These are phyloP conservation scores for Vaccinium corymbosum DNA, from an alignment of 148 eudicot species.

Conservation along the genomic window DNA sequence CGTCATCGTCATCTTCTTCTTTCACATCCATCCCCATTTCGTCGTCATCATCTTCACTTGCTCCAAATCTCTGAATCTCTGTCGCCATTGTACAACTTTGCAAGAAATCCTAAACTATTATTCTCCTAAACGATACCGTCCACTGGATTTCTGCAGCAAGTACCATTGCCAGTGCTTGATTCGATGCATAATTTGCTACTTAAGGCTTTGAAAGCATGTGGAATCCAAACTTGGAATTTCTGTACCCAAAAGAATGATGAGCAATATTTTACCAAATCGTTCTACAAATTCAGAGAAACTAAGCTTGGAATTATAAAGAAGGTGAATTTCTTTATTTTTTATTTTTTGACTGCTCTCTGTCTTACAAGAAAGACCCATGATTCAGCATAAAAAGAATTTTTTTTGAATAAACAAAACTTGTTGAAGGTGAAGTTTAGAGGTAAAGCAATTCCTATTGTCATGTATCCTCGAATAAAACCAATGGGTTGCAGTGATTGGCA, in stretches of 20 bases:
- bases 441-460: too few relatives aligned
- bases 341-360: too few relatives aligned
- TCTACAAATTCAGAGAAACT: too few relatives aligned
- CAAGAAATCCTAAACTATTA: neutral
- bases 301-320: too few relatives aligned
- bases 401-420: too few relatives aligned
- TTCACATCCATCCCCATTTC: conserved; percentile 82
- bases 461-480: neutral
- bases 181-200: conserved; percentile 7
- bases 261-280: too few relatives aligned
- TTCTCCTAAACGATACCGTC: conserved; percentile 9
- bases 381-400: too few relatives aligned
- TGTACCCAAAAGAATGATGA: conserved; percentile 1
- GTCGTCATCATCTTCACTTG: conserved; percentile 88
- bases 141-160: neutral
- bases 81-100: conserved; percentile 36
- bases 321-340: too few relatives aligned
- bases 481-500: neutral
- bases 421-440: too few relatives aligned
- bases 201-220: neutral
- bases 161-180: neutral
- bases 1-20: conserved; percentile 69
- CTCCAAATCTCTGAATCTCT: conserved; percentile 75
- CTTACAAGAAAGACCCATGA: too few relatives aligned
- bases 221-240: neutral